Evolutionary conservation across 345 rosid genomes (phyloP).

Genomic region (Sonneratia caseolaris): DNA sequence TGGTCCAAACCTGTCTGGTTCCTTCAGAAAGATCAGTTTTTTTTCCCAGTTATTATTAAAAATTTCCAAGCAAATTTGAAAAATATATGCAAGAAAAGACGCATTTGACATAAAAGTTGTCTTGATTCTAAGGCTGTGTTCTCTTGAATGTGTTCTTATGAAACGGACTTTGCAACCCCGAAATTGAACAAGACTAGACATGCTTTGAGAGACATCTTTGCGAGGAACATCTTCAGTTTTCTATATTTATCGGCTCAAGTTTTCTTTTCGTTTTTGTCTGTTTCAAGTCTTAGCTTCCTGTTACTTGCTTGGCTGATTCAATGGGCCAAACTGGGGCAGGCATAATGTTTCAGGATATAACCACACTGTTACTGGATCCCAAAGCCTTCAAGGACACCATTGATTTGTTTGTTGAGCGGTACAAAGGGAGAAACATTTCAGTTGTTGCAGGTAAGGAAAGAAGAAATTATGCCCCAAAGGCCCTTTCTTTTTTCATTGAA

Average conservation of each 20-base stretch:
- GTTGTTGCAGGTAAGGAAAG: constrained; percentile 78
- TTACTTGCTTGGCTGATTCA: not conserved
- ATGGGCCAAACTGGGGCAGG: constrained; percentile 31
- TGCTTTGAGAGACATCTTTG: too few relatives aligned
- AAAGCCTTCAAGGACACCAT: constrained; percentile 84
- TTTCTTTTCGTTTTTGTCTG: not conserved
- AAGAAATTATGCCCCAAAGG: not conserved
- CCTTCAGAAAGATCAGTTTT: not conserved
- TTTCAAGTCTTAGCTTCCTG: not conserved
- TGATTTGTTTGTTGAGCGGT: constrained; percentile 88
- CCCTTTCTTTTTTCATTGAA: constrained; percentile 1
- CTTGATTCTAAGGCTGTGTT: not conserved
- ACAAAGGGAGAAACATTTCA: constrained; percentile 72
- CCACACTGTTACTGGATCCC: constrained; percentile 80
- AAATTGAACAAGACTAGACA: not conserved
- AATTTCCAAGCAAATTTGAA: not conserved
- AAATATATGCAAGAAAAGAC: not conserved
- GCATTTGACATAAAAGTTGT: not conserved
- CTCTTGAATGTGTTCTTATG: not conserved
- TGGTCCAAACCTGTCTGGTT: not conserved
- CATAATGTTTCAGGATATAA: constrained; percentile 94
- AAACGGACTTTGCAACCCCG: not conserved
- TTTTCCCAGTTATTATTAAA: not conserved
- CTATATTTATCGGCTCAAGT: not conserved
- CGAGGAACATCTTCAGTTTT: not conserved